Evolutionary conservation across 805 yeast genomes (phyloP).

Genomic region (Kodamaea neixiangensis): DNA sequence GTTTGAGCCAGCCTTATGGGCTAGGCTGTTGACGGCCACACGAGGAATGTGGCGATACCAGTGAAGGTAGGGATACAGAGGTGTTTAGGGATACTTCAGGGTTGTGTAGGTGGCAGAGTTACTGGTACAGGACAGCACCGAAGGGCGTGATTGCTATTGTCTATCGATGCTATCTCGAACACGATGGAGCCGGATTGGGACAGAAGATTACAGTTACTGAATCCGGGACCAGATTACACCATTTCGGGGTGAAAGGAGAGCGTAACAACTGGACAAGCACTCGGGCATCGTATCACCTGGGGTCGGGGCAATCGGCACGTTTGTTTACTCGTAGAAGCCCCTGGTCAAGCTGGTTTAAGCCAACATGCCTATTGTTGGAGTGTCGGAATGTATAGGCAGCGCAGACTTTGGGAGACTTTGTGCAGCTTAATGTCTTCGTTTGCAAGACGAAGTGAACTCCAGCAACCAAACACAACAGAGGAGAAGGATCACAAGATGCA

Average conservation of each 20-base stretch:
- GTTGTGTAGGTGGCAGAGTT: no score
- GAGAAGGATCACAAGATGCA: not conserved
- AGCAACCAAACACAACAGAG: not conserved
- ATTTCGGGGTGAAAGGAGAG: not conserved
- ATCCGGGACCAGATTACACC: not conserved
- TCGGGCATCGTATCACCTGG: not conserved
- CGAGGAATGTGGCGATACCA: no score
- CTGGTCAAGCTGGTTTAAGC: not conserved
- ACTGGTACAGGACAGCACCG: no score
- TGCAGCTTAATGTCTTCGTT: not conserved
- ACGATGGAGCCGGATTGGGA: constrained; percentile 1
- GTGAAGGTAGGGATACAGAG: no score
- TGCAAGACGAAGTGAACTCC: not conserved
- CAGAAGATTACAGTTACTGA: not conserved
- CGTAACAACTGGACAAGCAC: not conserved
- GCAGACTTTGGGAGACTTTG: not conserved
- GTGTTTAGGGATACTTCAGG: no score
- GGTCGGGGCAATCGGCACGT: not conserved
- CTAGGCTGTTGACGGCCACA: no score
- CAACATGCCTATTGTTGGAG: not conserved
- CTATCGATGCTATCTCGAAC: not conserved
- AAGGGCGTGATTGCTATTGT: not conserved
- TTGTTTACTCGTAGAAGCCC: not conserved
- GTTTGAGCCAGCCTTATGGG: not conserved
- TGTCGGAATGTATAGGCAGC: not conserved